These are phyloP conservation scores for Neocatenulostroma microsporum DNA, from an alignment of 2,329 filamentous ascomycete genomes.

Conservation along the genomic window DNA sequence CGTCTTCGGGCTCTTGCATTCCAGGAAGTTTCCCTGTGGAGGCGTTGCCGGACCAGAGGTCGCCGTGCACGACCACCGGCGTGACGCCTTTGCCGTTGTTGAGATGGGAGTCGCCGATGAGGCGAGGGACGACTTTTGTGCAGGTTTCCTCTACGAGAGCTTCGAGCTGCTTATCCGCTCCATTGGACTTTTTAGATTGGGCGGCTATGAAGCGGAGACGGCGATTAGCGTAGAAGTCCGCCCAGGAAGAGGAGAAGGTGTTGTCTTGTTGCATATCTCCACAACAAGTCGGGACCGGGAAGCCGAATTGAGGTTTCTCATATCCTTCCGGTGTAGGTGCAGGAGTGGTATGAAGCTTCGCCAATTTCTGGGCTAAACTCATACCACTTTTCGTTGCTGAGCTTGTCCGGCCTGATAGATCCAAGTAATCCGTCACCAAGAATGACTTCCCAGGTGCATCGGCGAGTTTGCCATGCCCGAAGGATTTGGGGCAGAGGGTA, in stretches of 20 bases:
- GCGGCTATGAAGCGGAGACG: constrained; percentile 59
- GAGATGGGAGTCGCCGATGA: constrained; percentile 63
- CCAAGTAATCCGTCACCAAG: constrained; percentile 70
- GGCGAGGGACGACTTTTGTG: constrained; percentile 58
- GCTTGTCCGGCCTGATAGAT: constrained; percentile 43
- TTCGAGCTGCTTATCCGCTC: constrained; percentile 54
- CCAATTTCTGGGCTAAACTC: constrained; percentile 67
- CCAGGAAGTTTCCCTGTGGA: constrained; percentile 55
- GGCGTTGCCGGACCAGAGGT: constrained; percentile 89
- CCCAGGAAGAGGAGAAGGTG: constrained; percentile 63
- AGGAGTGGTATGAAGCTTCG: constrained; percentile 66
- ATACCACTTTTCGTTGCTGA: constrained; percentile 32
- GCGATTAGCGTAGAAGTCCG: constrained; percentile 75
- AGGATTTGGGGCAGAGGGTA: constrained; percentile 64
- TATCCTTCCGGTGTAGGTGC: constrained; percentile 58
- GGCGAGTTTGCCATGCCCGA: constrained; percentile 59
- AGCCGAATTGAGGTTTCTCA: constrained; percentile 64
- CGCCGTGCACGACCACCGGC: constrained; percentile 83
- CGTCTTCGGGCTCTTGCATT: constrained; percentile 54
- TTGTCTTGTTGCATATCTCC: constrained; percentile 80
- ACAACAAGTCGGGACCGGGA: constrained; percentile 77
- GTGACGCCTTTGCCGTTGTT: constrained; percentile 52
- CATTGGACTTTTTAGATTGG: constrained; percentile 53
- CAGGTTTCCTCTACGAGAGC: constrained; percentile 59
- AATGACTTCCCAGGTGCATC: constrained; percentile 43